These are phyloP conservation scores for Ustulina deusta DNA, from an alignment of 2,329 filamentous ascomycete species.

Conservation along the genomic window DNA sequence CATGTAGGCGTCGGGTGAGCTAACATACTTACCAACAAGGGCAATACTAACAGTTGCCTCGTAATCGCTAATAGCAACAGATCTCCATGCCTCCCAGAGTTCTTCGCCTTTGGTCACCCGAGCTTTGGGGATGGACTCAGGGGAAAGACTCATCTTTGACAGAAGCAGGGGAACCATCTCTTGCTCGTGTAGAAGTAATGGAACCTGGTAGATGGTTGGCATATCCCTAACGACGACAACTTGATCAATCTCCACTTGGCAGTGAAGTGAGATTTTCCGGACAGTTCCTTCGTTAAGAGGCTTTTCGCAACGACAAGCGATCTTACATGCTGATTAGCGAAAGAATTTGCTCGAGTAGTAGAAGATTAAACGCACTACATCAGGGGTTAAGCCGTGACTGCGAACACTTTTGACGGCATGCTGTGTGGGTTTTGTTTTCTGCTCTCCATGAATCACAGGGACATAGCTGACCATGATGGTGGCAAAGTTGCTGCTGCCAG, in stretches of 20 bases:
- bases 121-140: slow-evolving; percentile 68
- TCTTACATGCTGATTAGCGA: slow-evolving; percentile 60
- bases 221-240: slow-evolving; percentile 93
- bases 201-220: slow-evolving; percentile 92
- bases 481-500: slow-evolving; percentile 83
- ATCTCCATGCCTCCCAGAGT: slow-evolving; percentile 86
- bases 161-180: slow-evolving; percentile 76
- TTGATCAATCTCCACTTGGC: slow-evolving; percentile 86
- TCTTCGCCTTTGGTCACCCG: slow-evolving; percentile 71
- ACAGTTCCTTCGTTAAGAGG: slow-evolving; percentile 79
- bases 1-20: slow-evolving; percentile 87
- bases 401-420: slow-evolving; percentile 86
- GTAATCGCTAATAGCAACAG: slow-evolving; percentile 75
- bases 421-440: slow-evolving; percentile 98
- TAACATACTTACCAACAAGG: slow-evolving; percentile 94
- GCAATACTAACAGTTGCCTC: slow-evolving; percentile 81
- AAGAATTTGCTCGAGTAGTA: slow-evolving; percentile 24
- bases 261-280: slow-evolving; percentile 89
- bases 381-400: slow-evolving; percentile 79
- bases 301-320: slow-evolving; percentile 90
- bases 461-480: slow-evolving; percentile 92
- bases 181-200: slow-evolving; percentile 88
- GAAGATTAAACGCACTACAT: slow-evolving; percentile 65
- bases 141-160: slow-evolving; percentile 64
- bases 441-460: slow-evolving; percentile 75